Evolutionary conservation across 495 filamentous ascomycete genomes (phyloP), one percentile per base, ranked within the genome.

Genomic region (Penicillium flavigenum): DNA sequence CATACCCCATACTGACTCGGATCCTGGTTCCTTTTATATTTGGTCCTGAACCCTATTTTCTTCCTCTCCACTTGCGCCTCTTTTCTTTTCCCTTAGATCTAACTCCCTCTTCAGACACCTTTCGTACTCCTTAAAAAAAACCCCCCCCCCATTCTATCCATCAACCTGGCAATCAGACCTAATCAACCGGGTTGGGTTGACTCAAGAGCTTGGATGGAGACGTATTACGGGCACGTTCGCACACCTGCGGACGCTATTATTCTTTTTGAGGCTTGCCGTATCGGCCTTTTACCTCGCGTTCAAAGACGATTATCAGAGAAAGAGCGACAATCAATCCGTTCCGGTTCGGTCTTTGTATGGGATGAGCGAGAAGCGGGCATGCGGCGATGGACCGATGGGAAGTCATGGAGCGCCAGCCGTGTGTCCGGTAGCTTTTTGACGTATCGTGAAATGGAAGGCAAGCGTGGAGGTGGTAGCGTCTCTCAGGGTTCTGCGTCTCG

Each of bases 371-470:
- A 98, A 79, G 94, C 94, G 9, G 94, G 94, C 53, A 98, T 98
- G 94, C 83, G 94, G 56, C 81, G 94, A 72, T 98, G 94, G 94
- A 98, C 94, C 0, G 94, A 98, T 64, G 94, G 94, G 20, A 98
- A 98, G 71, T 98, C 94, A 43, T 98, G 94, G 94, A 98, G 95
- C 65, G 94, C 94, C 24, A 97, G 93, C 69, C 84, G 94, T 53
- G 94, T 98, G 3, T 97, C 95, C 0, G 94, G 94, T 17, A 98
- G 95, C 76, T 98, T 98, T 67, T 75, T 98, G 51, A 98, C 94
- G 3, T 98, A 98, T 66, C 80, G 94, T 32, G 94, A 98, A 71
- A 98, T 98, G 94, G 94, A 98, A 69, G 94, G 94, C 70, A 98
- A 98, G 75, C 84, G 95, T 42, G 84, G 85, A 58, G 82, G 84